phyloP scores from a whole-genome alignment of 2,329 filamentous ascomycete species.

The Arthroderma sp. region DNA sequence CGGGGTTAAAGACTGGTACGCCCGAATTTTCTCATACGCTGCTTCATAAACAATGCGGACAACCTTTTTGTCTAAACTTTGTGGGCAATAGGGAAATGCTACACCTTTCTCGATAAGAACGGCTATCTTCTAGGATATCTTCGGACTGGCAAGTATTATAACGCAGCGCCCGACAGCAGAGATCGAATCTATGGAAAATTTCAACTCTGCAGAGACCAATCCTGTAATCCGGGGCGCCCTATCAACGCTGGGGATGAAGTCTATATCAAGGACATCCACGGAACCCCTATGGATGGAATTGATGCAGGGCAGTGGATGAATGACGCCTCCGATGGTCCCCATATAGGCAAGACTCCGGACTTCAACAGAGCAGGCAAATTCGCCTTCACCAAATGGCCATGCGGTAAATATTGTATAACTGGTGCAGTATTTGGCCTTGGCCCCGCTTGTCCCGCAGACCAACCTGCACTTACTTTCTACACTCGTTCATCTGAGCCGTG shows the following conservation, averaged over 20 bases:
- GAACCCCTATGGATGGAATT: slow-evolving; percentile 1
- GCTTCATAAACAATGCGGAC: neutral
- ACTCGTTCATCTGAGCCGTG: neutral
- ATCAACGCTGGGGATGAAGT: slow-evolving; percentile 3
- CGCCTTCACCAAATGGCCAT: slow-evolving; percentile 3
- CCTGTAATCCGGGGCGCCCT: neutral
- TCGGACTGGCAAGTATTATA: neutral
- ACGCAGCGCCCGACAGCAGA: slow-evolving; percentile 1
- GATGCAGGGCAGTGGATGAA: slow-evolving; percentile 3
- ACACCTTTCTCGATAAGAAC: neutral
- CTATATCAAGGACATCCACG: slow-evolving; percentile 3
- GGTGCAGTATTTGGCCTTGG: neutral
- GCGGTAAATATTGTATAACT: slow-evolving; percentile 2
- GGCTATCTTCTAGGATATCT: slow-evolving; percentile 1
- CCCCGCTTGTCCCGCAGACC: neutral
- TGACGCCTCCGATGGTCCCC: neutral
- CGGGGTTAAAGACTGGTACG: slow-evolving; percentile 2
- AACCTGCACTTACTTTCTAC: neutral
- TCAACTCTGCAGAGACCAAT: slow-evolving; percentile 1
- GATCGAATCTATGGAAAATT: slow-evolving; percentile 1
- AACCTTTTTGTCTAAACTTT: neutral
- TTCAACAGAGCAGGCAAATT: slow-evolving; percentile 1
- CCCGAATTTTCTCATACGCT: neutral
- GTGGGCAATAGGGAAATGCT: slow-evolving; percentile 1
- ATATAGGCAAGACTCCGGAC: slow-evolving; percentile 1